Evolutionary conservation across 108 stramenopile species (phyloP).

Genomic region (Cyclotella choctawhatcheeana): DNA sequence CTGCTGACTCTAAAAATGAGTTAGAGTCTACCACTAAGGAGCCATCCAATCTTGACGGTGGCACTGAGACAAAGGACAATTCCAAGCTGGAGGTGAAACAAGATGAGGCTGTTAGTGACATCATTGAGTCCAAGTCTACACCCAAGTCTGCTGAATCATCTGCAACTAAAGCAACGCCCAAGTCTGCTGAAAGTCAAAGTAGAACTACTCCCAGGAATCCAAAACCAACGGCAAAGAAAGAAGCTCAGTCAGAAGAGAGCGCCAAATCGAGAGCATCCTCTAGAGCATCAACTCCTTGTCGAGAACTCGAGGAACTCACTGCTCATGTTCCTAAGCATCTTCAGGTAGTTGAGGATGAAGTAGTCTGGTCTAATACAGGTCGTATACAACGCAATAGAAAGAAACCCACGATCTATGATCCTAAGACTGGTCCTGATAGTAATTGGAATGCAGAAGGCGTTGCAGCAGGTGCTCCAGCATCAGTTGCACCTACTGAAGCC

Average conservation of each 20-base stretch:
- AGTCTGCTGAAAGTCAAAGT: too few relatives aligned
- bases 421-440: slow-evolving; percentile 19
- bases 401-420: slow-evolving; percentile 41
- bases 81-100: too few relatives aligned
- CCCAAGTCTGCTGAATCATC: background rate
- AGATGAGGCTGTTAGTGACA: background rate
- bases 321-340: slow-evolving; percentile 10
- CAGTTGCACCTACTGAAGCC: background rate
- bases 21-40: background rate
- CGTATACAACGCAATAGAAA: slow-evolving; percentile 37
- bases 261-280: background rate
- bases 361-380: slow-evolving; percentile 20
- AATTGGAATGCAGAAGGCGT: slow-evolving; percentile 22
- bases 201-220: background rate
- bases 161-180: background rate
- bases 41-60: background rate
- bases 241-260: slow-evolving; percentile 1
- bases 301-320: slow-evolving; percentile 5
- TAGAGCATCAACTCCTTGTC: background rate
- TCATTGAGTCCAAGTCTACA: too few relatives aligned
- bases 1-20: background rate
- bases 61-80: too few relatives aligned
- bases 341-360: slow-evolving; percentile 21
- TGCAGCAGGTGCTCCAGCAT: slow-evolving; percentile 8
- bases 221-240: background rate